Percentiles rank a stretch among this genome's conserved stretches.
These are phyloP conservation scores for Babesia caballi DNA, from an alignment of 169 alveolate genomes.

Conservation along the genomic window DNA sequence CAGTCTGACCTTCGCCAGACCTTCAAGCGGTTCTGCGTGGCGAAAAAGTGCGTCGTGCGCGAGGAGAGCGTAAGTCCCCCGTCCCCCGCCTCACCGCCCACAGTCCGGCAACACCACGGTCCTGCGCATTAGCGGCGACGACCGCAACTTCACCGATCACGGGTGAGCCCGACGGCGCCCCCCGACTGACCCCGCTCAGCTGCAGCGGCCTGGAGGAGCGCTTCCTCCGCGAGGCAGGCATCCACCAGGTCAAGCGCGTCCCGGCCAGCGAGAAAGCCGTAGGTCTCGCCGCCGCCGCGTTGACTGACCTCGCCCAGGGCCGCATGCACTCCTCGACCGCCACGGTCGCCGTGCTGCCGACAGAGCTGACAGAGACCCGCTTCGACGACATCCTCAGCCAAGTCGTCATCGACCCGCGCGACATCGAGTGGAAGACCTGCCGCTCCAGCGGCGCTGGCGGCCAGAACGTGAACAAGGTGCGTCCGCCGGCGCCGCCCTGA, in stretches of 20 bases:
- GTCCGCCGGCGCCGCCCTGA: background rate
- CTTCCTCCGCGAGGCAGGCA: conserved; percentile 71
- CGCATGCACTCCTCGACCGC: conserved; percentile 80
- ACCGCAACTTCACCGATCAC: conserved; percentile 12
- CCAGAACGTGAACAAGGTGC: conserved; percentile 77
- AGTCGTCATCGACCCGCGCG: conserved; percentile 64
- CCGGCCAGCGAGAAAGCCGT: conserved; percentile 72
- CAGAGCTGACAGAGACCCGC: conserved; percentile 19
- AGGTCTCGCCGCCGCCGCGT: background rate
- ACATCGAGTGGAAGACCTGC: conserved; percentile 73
- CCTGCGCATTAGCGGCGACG: conserved; percentile 50
- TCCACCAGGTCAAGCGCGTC: conserved; percentile 77
- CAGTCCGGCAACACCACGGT: conserved; percentile 50
- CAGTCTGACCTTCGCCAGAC: background rate
- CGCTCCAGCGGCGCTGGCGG: conserved; percentile 80
- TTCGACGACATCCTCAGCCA: conserved; percentile 15
- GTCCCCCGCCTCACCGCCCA: too few relatives aligned
- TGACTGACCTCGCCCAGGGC: conserved; percentile 24
- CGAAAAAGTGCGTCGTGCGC: conserved; percentile 25
- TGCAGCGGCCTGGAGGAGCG: conserved; percentile 66
- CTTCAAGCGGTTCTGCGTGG: conserved; percentile 34
- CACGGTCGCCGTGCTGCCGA: conserved; percentile 73
- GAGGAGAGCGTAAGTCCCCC: conserved; percentile 18
- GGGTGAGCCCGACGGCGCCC: conserved; percentile 6
- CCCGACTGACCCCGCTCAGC: background rate